Percentiles rank a stretch among this genome's conserved stretches.
These are phyloP conservation scores for Coprinopsis sp. DNA, from an alignment of 768 basidiomycete genomes.

Conservation along the genomic window DNA sequence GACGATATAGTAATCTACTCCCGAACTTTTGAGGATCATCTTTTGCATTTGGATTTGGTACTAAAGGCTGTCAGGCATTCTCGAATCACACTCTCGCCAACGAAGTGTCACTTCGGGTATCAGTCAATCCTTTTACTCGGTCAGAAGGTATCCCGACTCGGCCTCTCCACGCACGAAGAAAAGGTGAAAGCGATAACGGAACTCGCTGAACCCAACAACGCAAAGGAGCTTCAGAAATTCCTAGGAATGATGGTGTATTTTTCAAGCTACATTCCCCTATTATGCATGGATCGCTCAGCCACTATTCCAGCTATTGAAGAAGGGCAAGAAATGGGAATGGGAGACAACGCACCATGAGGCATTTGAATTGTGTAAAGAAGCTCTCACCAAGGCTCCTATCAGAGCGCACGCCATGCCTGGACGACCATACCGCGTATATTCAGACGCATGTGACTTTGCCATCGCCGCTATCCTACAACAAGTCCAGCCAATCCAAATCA, in stretches of 20 bases:
- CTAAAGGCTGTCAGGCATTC: slow-evolving; percentile 22
- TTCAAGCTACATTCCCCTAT: no score
- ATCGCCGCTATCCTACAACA: slow-evolving; percentile 27
- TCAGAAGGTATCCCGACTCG: slow-evolving; percentile 36
- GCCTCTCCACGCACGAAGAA: slow-evolving; percentile 31
- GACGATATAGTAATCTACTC: slow-evolving; percentile 38
- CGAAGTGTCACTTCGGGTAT: slow-evolving; percentile 32
- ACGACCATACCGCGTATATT: slow-evolving; percentile 30
- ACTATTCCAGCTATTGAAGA: slow-evolving; percentile 28
- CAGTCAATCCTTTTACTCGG: slow-evolving; percentile 31
- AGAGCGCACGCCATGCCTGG: slow-evolving; percentile 25
- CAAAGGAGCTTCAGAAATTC: slow-evolving; percentile 24
- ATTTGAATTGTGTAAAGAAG: slow-evolving; percentile 24
- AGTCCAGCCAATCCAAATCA: slow-evolving; percentile 24
- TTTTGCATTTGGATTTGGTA: slow-evolving; percentile 25
- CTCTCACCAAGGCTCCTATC: slow-evolving; percentile 27
- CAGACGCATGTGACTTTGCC: slow-evolving; percentile 29
- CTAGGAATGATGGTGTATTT: no score
- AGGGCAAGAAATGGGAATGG: slow-evolving; percentile 22
- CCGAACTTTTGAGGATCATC: slow-evolving; percentile 22
- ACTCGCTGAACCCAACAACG: slow-evolving; percentile 21
- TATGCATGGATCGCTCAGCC: slow-evolving; percentile 29
- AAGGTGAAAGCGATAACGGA: slow-evolving; percentile 31
- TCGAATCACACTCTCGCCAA: slow-evolving; percentile 28
- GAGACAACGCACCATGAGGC: slow-evolving; percentile 19